Base-by-base conservation (phyloP, 371 early-diverging fungal genomes). In the Apophysomyces trapeziformis region DNA sequence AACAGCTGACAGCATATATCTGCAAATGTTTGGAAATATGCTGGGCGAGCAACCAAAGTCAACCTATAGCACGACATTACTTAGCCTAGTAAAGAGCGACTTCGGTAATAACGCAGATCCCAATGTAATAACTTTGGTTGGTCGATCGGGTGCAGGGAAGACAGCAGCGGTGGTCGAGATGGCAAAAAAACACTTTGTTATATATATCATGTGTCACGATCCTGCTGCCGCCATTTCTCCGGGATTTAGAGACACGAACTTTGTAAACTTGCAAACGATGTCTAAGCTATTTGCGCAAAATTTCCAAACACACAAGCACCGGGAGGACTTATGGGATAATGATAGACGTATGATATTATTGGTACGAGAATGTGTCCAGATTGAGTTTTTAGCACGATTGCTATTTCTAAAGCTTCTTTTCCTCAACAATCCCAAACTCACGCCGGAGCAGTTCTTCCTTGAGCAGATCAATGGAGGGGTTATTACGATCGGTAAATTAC, bases 391-490 rank as follows among this genome's bases (percentile, higher is more conserved):
- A 11, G 66, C 66, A 14, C 60, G 72, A 26, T 41, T 68, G 6
- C 63, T 68, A 39, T 72, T 68, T 39, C 37, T 68, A 5, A 18
- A 26, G 32, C 26, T 60, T 4, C 68, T 66, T 18, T 47, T 72
- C 63, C 16, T 13, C 58, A 60, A 37, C 39, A 64, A 72, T 39
- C 62, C 54, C 32, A 36, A 68, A 18, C 61, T 68, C 2, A 57
- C 47, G 38, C 68, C 68, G 16, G 39, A 41, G 64, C 64, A 66
- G 59, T 74, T 70, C 58, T 68, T 70, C 50, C 66, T 45, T 61
- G 74, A 74, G 36, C 70, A 68, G 68, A 64, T 63, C 13, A 70
- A 62, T 64, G 71, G 64, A 58, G 71, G 71, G 38, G 26, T 64
- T 44, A 0, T 4, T 7, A 70, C 71, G 8, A 66, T 68, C 21